These are phyloP conservation scores for Agaricus bisporus DNA, from an alignment of 768 basidiomycete species.

Conservation along the genomic window DNA sequence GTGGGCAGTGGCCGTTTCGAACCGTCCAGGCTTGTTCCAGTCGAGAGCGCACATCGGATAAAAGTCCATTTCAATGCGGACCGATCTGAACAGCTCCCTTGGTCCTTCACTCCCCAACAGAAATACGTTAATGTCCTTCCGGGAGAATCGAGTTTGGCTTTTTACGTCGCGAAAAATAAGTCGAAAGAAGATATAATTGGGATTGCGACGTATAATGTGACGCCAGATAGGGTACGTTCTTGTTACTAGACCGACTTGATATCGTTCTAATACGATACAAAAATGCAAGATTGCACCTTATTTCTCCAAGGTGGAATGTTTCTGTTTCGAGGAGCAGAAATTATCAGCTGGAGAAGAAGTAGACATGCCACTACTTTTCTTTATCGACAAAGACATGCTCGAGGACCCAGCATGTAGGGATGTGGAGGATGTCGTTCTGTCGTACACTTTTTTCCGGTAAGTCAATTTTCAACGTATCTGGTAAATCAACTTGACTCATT, in stretches of 20 bases:
- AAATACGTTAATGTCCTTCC: slow-evolving; percentile 86
- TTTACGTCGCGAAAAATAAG: slow-evolving; percentile 89
- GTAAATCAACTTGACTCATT: background rate
- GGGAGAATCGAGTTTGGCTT: slow-evolving; percentile 93
- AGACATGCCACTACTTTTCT: slow-evolving; percentile 97
- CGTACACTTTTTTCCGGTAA: slow-evolving; percentile 97
- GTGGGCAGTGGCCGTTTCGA: slow-evolving; percentile 83
- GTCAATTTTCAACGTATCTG: slow-evolving; percentile 8
- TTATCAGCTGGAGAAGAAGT: slow-evolving; percentile 93
- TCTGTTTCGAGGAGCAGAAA: slow-evolving; percentile 98
- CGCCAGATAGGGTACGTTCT: slow-evolving; percentile 84
- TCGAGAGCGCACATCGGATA: slow-evolving; percentile 65
- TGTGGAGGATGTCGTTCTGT: slow-evolving; percentile 87
- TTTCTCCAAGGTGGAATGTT: slow-evolving; percentile 99
- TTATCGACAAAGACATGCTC: slow-evolving; percentile 95
- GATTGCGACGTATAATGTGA: slow-evolving; percentile 98
- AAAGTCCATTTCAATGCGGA: slow-evolving; percentile 97
- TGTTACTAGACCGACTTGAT: background rate
- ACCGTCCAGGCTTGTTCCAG: slow-evolving; percentile 77
- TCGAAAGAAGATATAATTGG: slow-evolving; percentile 89
- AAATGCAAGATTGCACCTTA: slow-evolving; percentile 82
- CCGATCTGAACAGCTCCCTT: slow-evolving; percentile 81
- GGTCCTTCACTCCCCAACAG: slow-evolving; percentile 90
- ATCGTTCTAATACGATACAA: background rate
- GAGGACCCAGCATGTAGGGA: slow-evolving; percentile 87